Conservation (phyloP, 2,329 filamentous ascomycete species). For the Aspergillus calidoustus region DNA sequence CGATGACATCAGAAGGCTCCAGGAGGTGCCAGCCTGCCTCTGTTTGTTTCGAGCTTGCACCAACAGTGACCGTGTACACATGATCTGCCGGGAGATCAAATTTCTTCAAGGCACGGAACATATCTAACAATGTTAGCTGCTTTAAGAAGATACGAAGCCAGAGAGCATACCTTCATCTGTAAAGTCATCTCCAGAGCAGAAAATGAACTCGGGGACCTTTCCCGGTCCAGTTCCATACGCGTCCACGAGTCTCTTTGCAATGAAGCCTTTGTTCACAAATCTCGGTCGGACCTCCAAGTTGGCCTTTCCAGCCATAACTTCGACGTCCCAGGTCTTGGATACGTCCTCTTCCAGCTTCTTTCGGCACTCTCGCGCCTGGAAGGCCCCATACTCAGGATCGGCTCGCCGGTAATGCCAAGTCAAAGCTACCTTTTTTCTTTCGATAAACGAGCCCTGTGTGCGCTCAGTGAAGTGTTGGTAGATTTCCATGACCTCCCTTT, state of each 20-base stretch:
- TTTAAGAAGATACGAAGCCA: background rate
- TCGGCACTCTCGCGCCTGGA: conserved; percentile 80
- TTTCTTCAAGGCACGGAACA: conserved; percentile 78
- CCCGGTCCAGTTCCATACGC: conserved; percentile 65
- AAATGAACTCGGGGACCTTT: conserved; percentile 76
- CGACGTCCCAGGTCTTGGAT: conserved; percentile 80
- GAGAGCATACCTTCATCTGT: conserved; percentile 82
- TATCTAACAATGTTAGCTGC: conserved; percentile 53
- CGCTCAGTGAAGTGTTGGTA: conserved; percentile 89
- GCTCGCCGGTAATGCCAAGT: conserved; percentile 97
- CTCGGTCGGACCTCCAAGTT: conserved; percentile 96
- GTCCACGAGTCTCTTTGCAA: conserved; percentile 79
- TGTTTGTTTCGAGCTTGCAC: conserved; percentile 89
- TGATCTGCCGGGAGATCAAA: conserved; percentile 64
- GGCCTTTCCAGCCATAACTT: conserved; percentile 96
- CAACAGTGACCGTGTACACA: conserved; percentile 89
- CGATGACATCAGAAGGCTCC: conserved; percentile 86
- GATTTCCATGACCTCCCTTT: conserved; percentile 77
- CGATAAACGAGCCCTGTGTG: conserved; percentile 88
- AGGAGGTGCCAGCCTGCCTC: conserved; percentile 87
- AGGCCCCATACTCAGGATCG: conserved; percentile 80
- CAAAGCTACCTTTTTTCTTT: conserved; percentile 89
- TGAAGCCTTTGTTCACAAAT: conserved; percentile 98
- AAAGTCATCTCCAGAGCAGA: conserved; percentile 93
- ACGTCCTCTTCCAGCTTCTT: conserved; percentile 79